Evolutionary conservation across 2,329 filamentous ascomycete genomes (phyloP).

Genomic region (Cordyceps pruinosa): DNA sequence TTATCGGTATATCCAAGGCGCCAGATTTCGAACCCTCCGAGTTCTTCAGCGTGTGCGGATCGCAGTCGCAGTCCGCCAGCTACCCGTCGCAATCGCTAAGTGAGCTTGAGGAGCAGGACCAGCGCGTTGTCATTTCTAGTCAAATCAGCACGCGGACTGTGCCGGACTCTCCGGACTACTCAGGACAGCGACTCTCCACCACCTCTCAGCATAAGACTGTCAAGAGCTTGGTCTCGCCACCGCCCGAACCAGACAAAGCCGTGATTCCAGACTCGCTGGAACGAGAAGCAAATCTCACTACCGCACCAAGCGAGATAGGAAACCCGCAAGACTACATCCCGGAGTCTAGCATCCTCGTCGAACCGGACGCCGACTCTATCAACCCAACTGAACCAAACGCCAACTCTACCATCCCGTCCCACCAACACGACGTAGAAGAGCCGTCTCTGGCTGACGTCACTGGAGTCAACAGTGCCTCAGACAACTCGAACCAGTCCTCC

Average conservation of each 20-base stretch:
- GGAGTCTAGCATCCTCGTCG: not conserved
- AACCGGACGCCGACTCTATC: not conserved
- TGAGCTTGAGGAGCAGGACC: slow-evolving; percentile 30
- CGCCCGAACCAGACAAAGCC: not conserved
- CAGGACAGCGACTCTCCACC: slow-evolving; percentile 20
- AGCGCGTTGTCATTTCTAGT: slow-evolving; percentile 23
- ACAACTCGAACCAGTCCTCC: not conserved
- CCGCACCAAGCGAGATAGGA: not conserved
- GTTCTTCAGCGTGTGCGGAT: slow-evolving; percentile 27
- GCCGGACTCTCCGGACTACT: slow-evolving; percentile 37
- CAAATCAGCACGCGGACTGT: slow-evolving; percentile 32
- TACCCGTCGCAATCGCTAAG: slow-evolving; percentile 26
- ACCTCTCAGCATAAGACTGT: slow-evolving; percentile 2
- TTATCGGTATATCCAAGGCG: slow-evolving; percentile 26
- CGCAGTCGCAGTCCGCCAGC: slow-evolving; percentile 25
- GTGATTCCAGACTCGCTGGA: slow-evolving; percentile 17
- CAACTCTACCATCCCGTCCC: slow-evolving; percentile 1
- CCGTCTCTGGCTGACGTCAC: not conserved
- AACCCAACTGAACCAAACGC: not conserved
- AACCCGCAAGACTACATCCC: not conserved
- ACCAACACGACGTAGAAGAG: not conserved
- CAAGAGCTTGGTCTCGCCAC: slow-evolving; percentile 7
- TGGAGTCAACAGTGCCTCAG: not conserved
- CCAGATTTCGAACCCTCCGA: slow-evolving; percentile 28
- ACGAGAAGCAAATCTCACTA: not conserved